Conservation (phyloP, 2,329 filamentous ascomycete species). For the Periconia macrospinosa region DNA sequence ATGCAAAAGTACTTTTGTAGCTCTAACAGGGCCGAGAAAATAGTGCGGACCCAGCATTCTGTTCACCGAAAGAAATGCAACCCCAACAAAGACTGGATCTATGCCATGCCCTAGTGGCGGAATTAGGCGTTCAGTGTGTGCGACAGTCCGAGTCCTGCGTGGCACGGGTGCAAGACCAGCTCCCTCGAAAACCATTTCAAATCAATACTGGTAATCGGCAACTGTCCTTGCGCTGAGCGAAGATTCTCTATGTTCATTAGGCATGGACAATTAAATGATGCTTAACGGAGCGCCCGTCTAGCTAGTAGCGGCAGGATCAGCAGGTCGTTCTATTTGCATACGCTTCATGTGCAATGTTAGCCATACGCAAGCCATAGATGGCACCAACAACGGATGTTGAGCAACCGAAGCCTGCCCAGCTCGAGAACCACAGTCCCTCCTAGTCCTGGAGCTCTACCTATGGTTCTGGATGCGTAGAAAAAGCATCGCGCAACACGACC, state of each 20-base stretch:
- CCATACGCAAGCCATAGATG: slow-evolving; percentile 24
- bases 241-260: background rate
- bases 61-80: no score
- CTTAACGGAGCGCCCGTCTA: slow-evolving; percentile 5
- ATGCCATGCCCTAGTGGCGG: background rate
- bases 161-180: background rate
- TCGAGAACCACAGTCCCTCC: slow-evolving; percentile 11
- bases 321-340: slow-evolving; percentile 13
- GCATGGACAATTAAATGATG: background rate
- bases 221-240: background rate
- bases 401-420: slow-evolving; percentile 16
- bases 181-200: background rate
- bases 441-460: slow-evolving; percentile 6
- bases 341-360: slow-evolving; percentile 15
- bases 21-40: no score
- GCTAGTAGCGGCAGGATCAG: slow-evolving; percentile 16
- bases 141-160: slow-evolving; percentile 5
- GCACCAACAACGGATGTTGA: slow-evolving; percentile 24
- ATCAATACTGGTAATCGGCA: background rate
- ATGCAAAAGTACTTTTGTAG: background rate
- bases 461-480: slow-evolving; percentile 21
- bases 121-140: slow-evolving; percentile 28
- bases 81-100: no score
- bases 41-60: no score
- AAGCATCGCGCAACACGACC: slow-evolving; percentile 8